These are phyloP conservation scores for rapeseed (Brassica napus) DNA, from an alignment of 345 rosid species.

Conservation along the genomic window DNA sequence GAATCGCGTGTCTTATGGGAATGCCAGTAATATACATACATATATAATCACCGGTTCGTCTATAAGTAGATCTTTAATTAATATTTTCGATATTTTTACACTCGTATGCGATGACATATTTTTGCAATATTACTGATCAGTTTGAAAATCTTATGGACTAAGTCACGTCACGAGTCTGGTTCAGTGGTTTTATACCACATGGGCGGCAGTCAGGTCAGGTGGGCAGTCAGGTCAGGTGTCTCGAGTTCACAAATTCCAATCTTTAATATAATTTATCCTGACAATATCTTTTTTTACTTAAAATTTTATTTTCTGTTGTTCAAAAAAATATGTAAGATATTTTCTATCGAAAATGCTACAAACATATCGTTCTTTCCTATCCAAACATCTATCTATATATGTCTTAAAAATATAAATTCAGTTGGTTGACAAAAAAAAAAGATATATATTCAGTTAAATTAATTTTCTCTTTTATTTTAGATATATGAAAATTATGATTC, in stretches of 20 bases:
- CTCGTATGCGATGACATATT: constrained; percentile 4
- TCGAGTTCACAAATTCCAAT: neutral
- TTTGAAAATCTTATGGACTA: neutral
- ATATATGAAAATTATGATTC: too few species aligned
- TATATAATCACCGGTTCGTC: constrained; percentile 25
- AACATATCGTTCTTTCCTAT: neutral
- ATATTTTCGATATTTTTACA: neutral
- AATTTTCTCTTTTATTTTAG: too few species aligned
- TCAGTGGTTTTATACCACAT: constrained; percentile 8
- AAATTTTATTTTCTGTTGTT: neutral
- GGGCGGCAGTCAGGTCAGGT: neutral
- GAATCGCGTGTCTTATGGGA: constrained; percentile 16
- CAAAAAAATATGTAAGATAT: neutral
- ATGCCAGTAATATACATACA: neutral
- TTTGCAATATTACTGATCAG: constrained; percentile 4
- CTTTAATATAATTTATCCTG: neutral
- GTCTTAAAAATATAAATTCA: too few species aligned
- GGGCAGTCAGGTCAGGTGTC: neutral
- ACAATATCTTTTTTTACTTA: neutral
- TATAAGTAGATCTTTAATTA: neutral
- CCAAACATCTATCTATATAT: neutral
- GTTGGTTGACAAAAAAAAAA: too few species aligned
- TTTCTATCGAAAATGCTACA: neutral
- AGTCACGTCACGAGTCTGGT: neutral
- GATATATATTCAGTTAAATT: too few species aligned